Base-by-base conservation (phyloP, 331 rosid genomes). In the Pyrus hybrid region DNA sequence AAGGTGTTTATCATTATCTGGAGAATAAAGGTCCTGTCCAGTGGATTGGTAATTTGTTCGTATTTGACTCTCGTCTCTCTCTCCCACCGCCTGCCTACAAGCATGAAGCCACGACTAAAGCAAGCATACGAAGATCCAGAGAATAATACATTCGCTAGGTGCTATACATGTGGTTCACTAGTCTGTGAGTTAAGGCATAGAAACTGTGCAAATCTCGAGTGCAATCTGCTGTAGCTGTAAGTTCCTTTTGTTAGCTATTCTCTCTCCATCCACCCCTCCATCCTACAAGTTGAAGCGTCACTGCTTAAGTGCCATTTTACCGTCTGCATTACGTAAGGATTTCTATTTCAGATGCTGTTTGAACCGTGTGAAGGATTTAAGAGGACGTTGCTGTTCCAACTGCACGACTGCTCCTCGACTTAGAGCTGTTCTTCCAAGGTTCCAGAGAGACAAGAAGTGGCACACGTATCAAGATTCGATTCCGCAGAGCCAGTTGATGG, bases 161-260 rank as follows among this genome's bases (percentile, higher is more conserved):
- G 99, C 86, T 88, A 85, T 77, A 25, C 84, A 41, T 92, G 97
- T 75, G 68, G 76, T 80, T 86, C 76, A 63, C 83, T 82, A 76
- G 97, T 94, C 79, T 75, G 78, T 71, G 91, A 89, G 84, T 77
- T 94, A 66, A 87, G 91, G 85, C 99, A 94, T 63, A 87, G 97
- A 70, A 92, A 94, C 84, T 90, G 97, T 67, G 97, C 97, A 60
- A 94, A 94, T 86, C 82, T 92, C 18, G 99, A 94, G 84, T 94
- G 97, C 86, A 94, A 92, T 74, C 83, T 92, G 33, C 97, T 94
- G 68, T 89, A 87, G 43, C 86, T 94, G 97, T 92, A 88, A 87
- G 99, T 57, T 74, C 65, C 80, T 67, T 64, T 76, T 76, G 72
- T 43, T 66, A 71, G 56, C 23, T 49, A 25, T n/a, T 30, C 70